Evolutionary conservation across 148 eudicot genomes (phyloP), one percentile per base, ranked within the genome.

Genomic region (Tetragonia tetragonoides): DNA sequence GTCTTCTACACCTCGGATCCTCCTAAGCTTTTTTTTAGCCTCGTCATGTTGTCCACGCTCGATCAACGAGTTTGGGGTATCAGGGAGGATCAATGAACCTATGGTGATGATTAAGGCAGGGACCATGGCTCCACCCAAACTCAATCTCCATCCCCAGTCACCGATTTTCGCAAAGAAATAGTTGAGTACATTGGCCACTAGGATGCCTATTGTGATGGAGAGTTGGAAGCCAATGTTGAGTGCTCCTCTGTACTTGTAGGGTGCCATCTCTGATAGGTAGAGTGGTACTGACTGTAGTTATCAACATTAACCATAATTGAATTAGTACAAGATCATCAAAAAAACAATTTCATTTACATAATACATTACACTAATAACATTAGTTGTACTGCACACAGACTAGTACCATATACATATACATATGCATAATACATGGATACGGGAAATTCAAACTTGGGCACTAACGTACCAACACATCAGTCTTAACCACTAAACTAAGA

Each of bases 211-310:
- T 21, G 91, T 86, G 82, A 92, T 90, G 6, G 94, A 90, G 38
- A 92, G 84, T 69, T 90, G 97, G 75, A 92, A 92, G 0, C 85
- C 89, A 4, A 88, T 86, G 89, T 92, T 92, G 28, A 92, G 86
- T 21, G 92, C 84, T 64, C 94, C 97, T 82, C 94, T 81, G 85
- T 79, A 89, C 76, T 85, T 92, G 91, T 88, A 90, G 0, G 97
- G 97, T 6, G 93, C 97, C 92, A 87, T 92, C 49, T 90, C 92
- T 16, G 97, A 92, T n/a, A 92, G 78, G 86, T 90, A 90, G 0
- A 92, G 83, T 10, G 94, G 94, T 40, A 92, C 94, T 2, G 94
- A 86, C 97, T 88, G 88, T n/a, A 80, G 67, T 23, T 6, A 23
- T 28, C 15, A 63, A 10, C 59, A 54, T 54, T 12, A 54, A 54